Evolutionary conservation across 2,329 filamentous ascomycete species (phyloP), one percentile per base, ranked within the genome.

Genomic region (Aspergillus pseudotamarii): DNA sequence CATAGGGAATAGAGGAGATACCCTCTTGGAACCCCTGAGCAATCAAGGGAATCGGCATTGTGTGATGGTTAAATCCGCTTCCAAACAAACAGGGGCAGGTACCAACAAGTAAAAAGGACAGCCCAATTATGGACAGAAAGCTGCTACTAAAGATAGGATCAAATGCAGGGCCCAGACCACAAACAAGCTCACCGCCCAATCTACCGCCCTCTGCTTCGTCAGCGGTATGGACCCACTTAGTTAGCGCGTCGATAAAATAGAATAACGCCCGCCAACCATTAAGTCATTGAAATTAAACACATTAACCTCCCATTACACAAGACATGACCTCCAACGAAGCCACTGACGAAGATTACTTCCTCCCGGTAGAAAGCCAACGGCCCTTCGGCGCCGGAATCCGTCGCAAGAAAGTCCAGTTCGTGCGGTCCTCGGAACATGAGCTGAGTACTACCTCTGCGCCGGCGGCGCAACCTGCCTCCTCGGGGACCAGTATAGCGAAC

Each of bases 321-420:
- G 38, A 28, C 23, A 50, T 30, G 26, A 28, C 70, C 61, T 61
- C 68, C 48, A 60, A 76, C 71, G 83, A 86, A 41, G 38, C 38
- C 38, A n/a, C 38, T 26, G 84, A 87, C 41, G 83, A 88, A 50
- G 82, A 83, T 50, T 89, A 88, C 64, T 84, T 84, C 21, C 78
- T 85, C 2, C 87, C 88, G 0, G 79, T 88, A 5, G 80, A 84
- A 65, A 82, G 88, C 63, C 87, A 88, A 69, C 82, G 83, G 14
- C 83, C 85, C 61, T 90, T 89, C 66, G 85, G 86, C 50, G 85
- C 86, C 14, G 87, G 88, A n/a, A 83, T 90, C 58, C 86, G 86
- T 72, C 82, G 86, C 68, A 88, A 86, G 76, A 81, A 79, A 58
- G 83, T 90, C 50, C 79, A 82, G 6, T 90, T 90, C 72, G 85